These are phyloP conservation scores for Podila horticola DNA, from an alignment of 192 early-diverging fungal genomes.

Conservation along the genomic window DNA sequence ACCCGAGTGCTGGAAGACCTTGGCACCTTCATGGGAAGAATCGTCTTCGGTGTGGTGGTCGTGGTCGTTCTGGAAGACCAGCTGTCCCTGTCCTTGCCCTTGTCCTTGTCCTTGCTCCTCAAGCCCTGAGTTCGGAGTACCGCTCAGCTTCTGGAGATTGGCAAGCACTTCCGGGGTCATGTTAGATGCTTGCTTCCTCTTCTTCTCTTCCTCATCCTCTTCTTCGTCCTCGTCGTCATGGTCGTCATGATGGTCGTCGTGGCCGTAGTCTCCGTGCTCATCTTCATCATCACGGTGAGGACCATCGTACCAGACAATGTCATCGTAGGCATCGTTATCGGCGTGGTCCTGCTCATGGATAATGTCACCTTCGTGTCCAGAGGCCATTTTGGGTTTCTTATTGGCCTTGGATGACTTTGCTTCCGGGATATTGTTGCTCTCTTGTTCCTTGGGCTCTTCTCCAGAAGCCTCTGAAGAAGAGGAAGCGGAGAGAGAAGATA, in stretches of 20 bases:
- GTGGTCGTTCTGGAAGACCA: neutral
- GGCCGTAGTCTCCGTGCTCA: conserved; percentile 17
- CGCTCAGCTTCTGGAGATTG: conserved; percentile 1
- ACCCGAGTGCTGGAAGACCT: conserved; percentile 21
- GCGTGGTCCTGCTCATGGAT: conserved; percentile 42
- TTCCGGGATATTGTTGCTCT: neutral
- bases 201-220: conserved; percentile 9
- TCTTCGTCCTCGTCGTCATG: conserved; percentile 12
- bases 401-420: neutral
- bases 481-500: neutral
- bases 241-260: conserved; percentile 13
- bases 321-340: conserved; percentile 42
- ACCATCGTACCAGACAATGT: conserved; percentile 41
- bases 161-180: conserved; percentile 3
- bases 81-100: neutral
- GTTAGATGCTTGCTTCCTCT: neutral
- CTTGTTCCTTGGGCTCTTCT: neutral
- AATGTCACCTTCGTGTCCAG: conserved; percentile 24
- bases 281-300: conserved; percentile 47
- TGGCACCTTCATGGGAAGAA: neutral
- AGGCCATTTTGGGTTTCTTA: neutral
- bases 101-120: neutral
- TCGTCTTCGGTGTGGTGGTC: neutral
- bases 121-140: neutral
- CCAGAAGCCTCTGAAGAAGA: neutral